Conservation (phyloP, 225 moss, liverwort and hornwort species). For the Bryum argenteum region DNA sequence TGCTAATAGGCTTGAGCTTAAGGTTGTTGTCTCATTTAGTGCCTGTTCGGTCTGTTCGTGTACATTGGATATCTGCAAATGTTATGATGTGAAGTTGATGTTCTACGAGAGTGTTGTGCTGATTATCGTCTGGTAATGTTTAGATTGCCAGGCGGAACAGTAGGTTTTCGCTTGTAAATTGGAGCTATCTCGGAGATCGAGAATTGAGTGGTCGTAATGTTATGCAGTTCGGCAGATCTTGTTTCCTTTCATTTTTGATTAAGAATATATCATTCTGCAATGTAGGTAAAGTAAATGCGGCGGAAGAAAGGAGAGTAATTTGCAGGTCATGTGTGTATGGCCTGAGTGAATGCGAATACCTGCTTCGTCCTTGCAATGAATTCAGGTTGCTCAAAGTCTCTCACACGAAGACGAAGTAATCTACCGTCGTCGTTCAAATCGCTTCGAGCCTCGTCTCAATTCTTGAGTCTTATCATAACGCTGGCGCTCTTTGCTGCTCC, state of each 20-base stretch:
- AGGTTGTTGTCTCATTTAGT: neutral
- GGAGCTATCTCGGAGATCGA: neutral
- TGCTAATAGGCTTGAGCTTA: neutral
- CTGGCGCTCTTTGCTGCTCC: slow-evolving; percentile 41
- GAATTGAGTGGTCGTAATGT: neutral
- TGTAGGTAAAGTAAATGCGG: neutral
- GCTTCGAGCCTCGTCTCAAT: neutral
- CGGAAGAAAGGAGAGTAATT: neutral
- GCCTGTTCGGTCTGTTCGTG: neutral
- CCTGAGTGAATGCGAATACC: neutral
- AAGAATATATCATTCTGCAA: neutral
- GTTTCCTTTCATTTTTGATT: neutral
- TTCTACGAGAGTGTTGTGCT: neutral
- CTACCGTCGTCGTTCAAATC: slow-evolving; percentile 4
- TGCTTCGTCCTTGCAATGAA: slow-evolving; percentile 26
- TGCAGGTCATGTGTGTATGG: neutral
- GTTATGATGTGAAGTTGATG: neutral
- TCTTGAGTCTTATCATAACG: slow-evolving; percentile 26
- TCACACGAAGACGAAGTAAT: slow-evolving; percentile 1
- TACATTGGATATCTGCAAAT: neutral
- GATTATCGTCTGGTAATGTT: slow-evolving; percentile 1
- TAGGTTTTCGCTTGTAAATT: slow-evolving; percentile 2
- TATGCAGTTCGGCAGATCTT: neutral
- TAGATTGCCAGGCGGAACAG: neutral
- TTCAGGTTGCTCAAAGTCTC: slow-evolving; percentile 7